A percentile compares a stretch with the other conserved stretches of the same genome.
Evolutionary conservation across 768 basidiomycete genomes (phyloP).

Genomic region (Pulveroboletus ravenelii): DNA sequence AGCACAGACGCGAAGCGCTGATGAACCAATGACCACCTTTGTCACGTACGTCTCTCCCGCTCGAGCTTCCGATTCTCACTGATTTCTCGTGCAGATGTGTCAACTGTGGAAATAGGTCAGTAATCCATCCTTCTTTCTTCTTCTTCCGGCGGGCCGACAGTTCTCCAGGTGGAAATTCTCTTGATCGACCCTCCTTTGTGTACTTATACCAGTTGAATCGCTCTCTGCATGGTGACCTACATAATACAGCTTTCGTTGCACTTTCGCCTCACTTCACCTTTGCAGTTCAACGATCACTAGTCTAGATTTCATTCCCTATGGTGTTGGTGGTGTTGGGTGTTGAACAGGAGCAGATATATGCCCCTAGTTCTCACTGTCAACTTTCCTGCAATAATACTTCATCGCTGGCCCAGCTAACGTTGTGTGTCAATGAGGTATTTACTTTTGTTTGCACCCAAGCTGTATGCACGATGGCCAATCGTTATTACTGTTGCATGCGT

Average conservation of each 20-base stretch:
- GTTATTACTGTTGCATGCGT: constrained; percentile 12
- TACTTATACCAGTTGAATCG: constrained; percentile 6
- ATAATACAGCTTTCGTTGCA: no score
- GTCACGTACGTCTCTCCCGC: constrained; percentile 61
- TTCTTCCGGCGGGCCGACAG: neutral
- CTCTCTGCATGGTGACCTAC: no score
- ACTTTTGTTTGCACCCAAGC: neutral
- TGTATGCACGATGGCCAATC: neutral
- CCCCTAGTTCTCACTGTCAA: no score
- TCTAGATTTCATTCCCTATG: no score
- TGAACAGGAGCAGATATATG: no score
- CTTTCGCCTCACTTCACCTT: no score
- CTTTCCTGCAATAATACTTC: no score
- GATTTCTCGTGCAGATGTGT: constrained; percentile 44
- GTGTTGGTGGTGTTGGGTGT: no score
- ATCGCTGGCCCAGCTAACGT: no score
- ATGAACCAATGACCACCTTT: constrained; percentile 99
- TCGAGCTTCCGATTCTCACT: neutral
- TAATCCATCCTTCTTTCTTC: constrained; percentile 1
- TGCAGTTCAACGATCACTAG: no score
- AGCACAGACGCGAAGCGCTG: constrained; percentile 95
- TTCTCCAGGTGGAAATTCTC: constrained; percentile 58
- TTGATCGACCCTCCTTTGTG: constrained; percentile 25
- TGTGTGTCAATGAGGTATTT: no score
- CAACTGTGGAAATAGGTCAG: constrained; percentile 58